Percentiles rank a stretch among this genome's conserved stretches.
phyloP scores from a whole-genome alignment of 148 eudicot genomes.

The Cornus florida region DNA sequence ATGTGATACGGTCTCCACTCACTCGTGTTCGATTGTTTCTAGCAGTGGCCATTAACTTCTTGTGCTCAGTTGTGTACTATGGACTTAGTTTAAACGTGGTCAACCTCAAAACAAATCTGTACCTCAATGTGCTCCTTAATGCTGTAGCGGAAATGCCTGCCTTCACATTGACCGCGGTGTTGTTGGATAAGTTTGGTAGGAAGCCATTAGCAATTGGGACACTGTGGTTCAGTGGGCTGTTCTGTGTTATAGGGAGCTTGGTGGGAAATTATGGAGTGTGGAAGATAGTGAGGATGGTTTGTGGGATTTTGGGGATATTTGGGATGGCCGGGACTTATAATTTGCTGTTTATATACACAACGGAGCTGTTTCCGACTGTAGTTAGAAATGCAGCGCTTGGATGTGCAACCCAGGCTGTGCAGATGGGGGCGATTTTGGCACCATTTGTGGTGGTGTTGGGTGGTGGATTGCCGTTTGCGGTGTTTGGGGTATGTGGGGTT shows the following conservation, averaged over 20 bases:
- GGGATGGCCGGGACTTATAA: constrained; percentile 91
- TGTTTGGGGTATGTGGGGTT: constrained; percentile 70
- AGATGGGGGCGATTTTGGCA: constrained; percentile 83
- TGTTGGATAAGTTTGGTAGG: constrained; percentile 66
- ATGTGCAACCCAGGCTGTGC: constrained; percentile 79
- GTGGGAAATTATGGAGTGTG: constrained; percentile 39
- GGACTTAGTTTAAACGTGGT: constrained; percentile 85
- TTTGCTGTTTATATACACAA: constrained; percentile 68
- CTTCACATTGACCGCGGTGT: constrained; percentile 52
- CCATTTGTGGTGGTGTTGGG: constrained; percentile 85
- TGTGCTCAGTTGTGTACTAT: constrained; percentile 73
- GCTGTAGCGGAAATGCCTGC: constrained; percentile 91
- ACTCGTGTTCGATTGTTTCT: constrained; percentile 60
- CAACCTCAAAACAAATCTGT: constrained; percentile 73
- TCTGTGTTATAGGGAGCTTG: constrained; percentile 59
- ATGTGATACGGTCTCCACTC: constrained; percentile 54
- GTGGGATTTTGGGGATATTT: constrained; percentile 78
- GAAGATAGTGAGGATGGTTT: constrained; percentile 63
- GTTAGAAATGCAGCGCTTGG: constrained; percentile 90
- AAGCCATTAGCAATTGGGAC: constrained; percentile 79
- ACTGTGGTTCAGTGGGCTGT: constrained; percentile 72
- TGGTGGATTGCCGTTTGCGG: constrained; percentile 48
- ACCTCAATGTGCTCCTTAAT: constrained; percentile 67
- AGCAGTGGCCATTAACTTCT: constrained; percentile 63
- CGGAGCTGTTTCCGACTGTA: constrained; percentile 89